These are phyloP conservation scores for Paspalum notatum DNA, from an alignment of 176 grass and related monocot genomes.

Conservation along the genomic window DNA sequence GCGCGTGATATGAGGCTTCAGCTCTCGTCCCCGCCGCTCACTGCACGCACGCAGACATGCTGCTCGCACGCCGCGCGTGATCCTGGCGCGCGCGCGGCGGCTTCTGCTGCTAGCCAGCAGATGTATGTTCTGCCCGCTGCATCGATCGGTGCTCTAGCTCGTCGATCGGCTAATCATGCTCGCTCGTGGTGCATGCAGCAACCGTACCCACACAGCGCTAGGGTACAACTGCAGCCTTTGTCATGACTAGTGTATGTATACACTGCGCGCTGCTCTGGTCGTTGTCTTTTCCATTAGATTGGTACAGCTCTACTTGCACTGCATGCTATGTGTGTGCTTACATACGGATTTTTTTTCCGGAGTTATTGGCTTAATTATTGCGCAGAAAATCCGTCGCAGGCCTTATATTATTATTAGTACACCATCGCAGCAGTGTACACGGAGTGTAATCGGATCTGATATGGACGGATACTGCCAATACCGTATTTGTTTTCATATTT, in stretches of 20 bases:
- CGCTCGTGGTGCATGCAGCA: background rate
- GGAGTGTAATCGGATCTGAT: too few species aligned
- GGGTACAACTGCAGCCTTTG: background rate
- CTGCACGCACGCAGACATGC: background rate
- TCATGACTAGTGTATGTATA: constrained; percentile 3
- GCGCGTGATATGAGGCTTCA: background rate
- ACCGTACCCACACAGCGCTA: background rate
- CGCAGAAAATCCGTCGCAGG: background rate
- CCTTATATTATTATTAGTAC: too few species aligned
- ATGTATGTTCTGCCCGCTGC: background rate
- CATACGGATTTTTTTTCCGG: too few species aligned
- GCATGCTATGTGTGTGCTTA: too few species aligned
- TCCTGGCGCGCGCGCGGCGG: background rate
- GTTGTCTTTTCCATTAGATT: background rate
- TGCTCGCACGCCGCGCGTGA: background rate
- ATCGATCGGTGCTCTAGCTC: constrained; percentile 5
- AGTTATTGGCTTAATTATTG: too few species aligned
- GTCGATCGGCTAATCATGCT: background rate
- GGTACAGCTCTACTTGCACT: too few species aligned
- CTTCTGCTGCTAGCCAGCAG: background rate
- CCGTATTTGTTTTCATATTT: too few species aligned
- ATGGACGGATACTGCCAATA: too few species aligned
- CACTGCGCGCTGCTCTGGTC: background rate
- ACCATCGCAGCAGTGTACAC: too few species aligned
- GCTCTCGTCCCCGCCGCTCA: background rate